Evolutionary conservation across 495 filamentous ascomycete genomes (phyloP).

Genomic region (Massariosphaeria phaeospora): DNA sequence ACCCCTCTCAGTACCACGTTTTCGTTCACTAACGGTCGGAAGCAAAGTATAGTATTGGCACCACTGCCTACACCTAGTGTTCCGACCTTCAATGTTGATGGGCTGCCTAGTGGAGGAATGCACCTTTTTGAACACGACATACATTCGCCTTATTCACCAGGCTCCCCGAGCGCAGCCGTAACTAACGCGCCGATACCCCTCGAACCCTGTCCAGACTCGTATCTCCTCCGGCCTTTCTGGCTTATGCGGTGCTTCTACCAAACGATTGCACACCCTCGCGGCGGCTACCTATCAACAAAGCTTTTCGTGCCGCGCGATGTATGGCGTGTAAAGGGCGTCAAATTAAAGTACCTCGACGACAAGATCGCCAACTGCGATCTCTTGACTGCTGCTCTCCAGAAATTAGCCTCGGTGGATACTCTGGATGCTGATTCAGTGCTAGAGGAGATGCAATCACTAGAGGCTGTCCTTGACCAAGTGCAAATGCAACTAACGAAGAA

Average conservation of each 20-base stretch:
- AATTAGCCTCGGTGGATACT: conserved; percentile 75
- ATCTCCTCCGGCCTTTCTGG: conserved; percentile 89
- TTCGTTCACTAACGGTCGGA: conserved; percentile 46
- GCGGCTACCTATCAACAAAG: conserved; percentile 84
- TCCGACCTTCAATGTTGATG: conserved; percentile 51
- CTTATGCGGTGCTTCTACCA: conserved; percentile 90
- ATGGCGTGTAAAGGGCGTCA: conserved; percentile 91
- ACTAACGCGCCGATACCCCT: conserved; percentile 63
- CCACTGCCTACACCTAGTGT: conserved; percentile 66
- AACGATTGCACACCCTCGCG: conserved; percentile 82
- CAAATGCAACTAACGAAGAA: conserved; percentile 73
- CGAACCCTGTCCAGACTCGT: conserved; percentile 86
- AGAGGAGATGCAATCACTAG: conserved; percentile 93
- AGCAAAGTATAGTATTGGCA: conserved; percentile 44
- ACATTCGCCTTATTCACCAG: conserved; percentile 62
- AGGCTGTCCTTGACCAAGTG: conserved; percentile 78
- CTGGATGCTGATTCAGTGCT: conserved; percentile 85
- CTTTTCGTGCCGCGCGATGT: conserved; percentile 89
- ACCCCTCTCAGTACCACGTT: conserved; percentile 70
- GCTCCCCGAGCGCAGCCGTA: conserved; percentile 53
- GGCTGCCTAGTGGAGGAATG: conserved; percentile 59
- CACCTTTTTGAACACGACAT: conserved; percentile 84
- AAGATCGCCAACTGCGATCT: conserved; percentile 93
- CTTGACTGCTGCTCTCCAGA: conserved; percentile 81
- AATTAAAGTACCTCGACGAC: conserved; percentile 83